These are phyloP conservation scores for Cercis canadensis DNA, from an alignment of 306 rosid genomes.

Conservation along the genomic window DNA sequence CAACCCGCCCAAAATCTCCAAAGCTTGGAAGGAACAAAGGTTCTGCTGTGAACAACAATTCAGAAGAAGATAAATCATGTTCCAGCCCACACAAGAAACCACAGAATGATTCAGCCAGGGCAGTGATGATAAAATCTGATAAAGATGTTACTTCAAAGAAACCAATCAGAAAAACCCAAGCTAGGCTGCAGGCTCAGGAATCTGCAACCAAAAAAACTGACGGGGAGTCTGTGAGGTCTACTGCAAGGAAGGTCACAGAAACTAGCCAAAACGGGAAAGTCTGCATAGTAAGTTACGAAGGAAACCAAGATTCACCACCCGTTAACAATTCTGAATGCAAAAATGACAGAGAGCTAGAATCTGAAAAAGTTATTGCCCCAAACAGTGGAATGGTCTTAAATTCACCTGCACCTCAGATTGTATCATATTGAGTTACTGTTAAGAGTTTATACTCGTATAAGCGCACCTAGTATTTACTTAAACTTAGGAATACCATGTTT, in stretches of 20 bases:
- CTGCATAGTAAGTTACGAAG: slow-evolving; percentile 12
- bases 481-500: slow-evolving; percentile 34
- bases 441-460: slow-evolving; percentile 52
- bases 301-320: slow-evolving; percentile 40
- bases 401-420: slow-evolving; percentile 55
- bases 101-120: slow-evolving; percentile 55
- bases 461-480: slow-evolving; percentile 32
- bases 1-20: slow-evolving; percentile 87
- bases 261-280: slow-evolving; percentile 48
- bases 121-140: slow-evolving; percentile 38
- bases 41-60: slow-evolving; percentile 47
- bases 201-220: slow-evolving; percentile 45
- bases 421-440: slow-evolving; percentile 68
- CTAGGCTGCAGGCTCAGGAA: slow-evolving; percentile 55
- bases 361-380: slow-evolving; percentile 37
- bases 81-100: slow-evolving; percentile 54
- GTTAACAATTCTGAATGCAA: slow-evolving; percentile 37
- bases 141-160: slow-evolving; percentile 63
- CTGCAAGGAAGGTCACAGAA: slow-evolving; percentile 35
- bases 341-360: slow-evolving; percentile 38
- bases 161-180: slow-evolving; percentile 58
- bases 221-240: slow-evolving; percentile 30
- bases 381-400: slow-evolving; percentile 40
- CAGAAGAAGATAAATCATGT: slow-evolving; percentile 55
- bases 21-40: slow-evolving; percentile 85